Percentiles rank a stretch among this genome's conserved stretches.
These are phyloP conservation scores for Amylocarpus encephaloides DNA, from an alignment of 2,329 filamentous ascomycete species.

Conservation along the genomic window DNA sequence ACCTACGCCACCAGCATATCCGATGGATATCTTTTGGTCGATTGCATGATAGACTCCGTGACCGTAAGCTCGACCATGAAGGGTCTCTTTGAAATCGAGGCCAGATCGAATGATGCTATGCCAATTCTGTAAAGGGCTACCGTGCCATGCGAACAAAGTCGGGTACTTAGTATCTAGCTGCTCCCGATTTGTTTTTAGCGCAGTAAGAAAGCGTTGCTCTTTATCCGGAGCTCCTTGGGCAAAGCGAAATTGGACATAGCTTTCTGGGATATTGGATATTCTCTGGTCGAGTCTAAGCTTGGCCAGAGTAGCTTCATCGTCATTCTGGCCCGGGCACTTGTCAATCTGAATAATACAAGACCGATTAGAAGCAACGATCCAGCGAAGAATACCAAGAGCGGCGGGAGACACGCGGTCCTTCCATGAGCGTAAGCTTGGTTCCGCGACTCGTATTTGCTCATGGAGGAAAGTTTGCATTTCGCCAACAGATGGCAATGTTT, in stretches of 20 bases:
- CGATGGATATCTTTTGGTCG: conserved; percentile 47
- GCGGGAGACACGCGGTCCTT: conserved; percentile 55
- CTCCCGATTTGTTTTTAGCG: conserved; percentile 44
- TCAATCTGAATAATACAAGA: conserved; percentile 79
- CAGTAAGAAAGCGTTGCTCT: conserved; percentile 65
- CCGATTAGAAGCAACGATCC: conserved; percentile 86
- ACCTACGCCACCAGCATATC: conserved; percentile 11
- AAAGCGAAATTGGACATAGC: conserved; percentile 78
- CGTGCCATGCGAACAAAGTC: conserved; percentile 83
- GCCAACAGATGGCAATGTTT: conserved; percentile 54
- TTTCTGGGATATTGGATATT: conserved; percentile 53
- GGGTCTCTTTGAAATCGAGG: conserved; percentile 59
- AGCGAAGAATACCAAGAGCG: conserved; percentile 64
- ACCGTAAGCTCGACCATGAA: conserved; percentile 65
- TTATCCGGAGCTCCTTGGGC: conserved; percentile 85
- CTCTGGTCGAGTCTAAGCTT: conserved; percentile 29
- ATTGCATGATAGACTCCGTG: conserved; percentile 77
- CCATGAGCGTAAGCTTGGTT: conserved; percentile 43
- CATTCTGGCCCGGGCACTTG: conserved; percentile 27
- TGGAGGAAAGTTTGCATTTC: conserved; percentile 48
- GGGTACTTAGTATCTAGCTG: conserved; percentile 41
- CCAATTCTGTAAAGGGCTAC: conserved; percentile 72
- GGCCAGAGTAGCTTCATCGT: conserved; percentile 15
- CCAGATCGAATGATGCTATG: conserved; percentile 83
- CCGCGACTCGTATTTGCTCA: conserved; percentile 20